Conservation (phyloP, 176 grass and related monocot species). For the Luzula sylvatica region DNA sequence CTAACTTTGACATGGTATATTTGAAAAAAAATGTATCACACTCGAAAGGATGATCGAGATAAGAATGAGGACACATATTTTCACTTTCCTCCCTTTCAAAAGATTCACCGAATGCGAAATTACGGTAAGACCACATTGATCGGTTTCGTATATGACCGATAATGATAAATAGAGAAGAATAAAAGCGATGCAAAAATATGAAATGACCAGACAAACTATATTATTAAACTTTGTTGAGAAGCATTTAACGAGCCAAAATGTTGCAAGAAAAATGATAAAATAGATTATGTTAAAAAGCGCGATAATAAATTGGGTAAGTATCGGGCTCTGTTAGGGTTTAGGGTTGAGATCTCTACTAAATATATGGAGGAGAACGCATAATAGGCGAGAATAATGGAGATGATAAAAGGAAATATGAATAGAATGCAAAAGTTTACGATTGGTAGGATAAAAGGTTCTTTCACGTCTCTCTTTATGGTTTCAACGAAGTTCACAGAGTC, state of each 20-base stretch:
- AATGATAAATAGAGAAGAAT: background rate
- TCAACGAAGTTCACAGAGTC: background rate
- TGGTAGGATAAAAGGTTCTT: background rate
- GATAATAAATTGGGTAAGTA: slow-evolving; percentile 13
- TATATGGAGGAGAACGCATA: slow-evolving; percentile 5
- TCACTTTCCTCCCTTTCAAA: slow-evolving; percentile 17
- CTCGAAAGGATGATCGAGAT: background rate
- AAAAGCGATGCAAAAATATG: background rate
- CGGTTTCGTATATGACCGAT: slow-evolving; percentile 18
- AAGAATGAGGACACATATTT: background rate
- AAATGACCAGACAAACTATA: background rate
- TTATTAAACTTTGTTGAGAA: background rate
- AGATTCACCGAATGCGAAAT: slow-evolving; percentile 11
- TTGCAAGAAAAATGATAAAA: background rate
- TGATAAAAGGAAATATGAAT: background rate
- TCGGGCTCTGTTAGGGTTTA: slow-evolving; percentile 13
- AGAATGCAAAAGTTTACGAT: background rate
- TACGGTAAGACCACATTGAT: slow-evolving; percentile 5
- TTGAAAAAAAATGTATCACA: background rate
- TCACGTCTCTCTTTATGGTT: background rate
- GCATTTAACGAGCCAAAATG: background rate
- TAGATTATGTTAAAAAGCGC: background rate
- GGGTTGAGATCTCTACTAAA: slow-evolving; percentile 1
- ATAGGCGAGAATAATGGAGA: slow-evolving; percentile 4
- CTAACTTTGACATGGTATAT: background rate